phyloP scores from a whole-genome alignment of 2,329 filamentous ascomycete species.

The Cadophora sp. region DNA sequence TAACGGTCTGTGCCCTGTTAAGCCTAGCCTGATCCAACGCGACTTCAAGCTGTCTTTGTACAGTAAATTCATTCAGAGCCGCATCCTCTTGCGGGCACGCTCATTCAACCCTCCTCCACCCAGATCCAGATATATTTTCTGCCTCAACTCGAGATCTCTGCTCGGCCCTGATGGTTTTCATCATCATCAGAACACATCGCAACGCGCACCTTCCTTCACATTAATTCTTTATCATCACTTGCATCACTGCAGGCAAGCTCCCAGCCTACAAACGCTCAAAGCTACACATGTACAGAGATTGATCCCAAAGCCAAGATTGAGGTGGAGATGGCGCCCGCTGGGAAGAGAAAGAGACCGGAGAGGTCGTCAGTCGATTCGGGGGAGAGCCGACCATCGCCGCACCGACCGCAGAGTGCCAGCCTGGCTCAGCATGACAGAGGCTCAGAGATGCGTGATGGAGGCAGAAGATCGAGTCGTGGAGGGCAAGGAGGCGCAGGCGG shows the following conservation, averaged over 20 bases:
- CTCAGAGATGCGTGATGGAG: slow-evolving; percentile 55
- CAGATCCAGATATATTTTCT: neutral
- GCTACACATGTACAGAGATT: slow-evolving; percentile 40
- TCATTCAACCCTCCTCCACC: neutral
- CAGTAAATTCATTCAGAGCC: slow-evolving; percentile 14
- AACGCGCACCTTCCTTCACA: slow-evolving; percentile 15
- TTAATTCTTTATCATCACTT: slow-evolving; percentile 19
- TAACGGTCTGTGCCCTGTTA: slow-evolving; percentile 2
- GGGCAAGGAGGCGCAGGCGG: slow-evolving; percentile 46
- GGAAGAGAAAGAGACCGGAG: slow-evolving; percentile 46
- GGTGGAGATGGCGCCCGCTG: slow-evolving; percentile 42
- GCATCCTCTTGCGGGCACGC: slow-evolving; percentile 7
- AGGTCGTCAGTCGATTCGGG: slow-evolving; percentile 47
- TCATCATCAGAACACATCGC: slow-evolving; percentile 21
- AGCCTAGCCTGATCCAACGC: slow-evolving; percentile 1
- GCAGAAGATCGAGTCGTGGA: slow-evolving; percentile 53
- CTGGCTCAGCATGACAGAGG: slow-evolving; percentile 65
- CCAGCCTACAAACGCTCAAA: slow-evolving; percentile 24
- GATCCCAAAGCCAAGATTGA: slow-evolving; percentile 28
- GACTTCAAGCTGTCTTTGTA: neutral
- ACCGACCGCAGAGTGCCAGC: slow-evolving; percentile 63
- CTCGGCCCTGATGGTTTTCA: slow-evolving; percentile 13
- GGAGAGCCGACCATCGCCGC: slow-evolving; percentile 63
- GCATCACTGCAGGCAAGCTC: slow-evolving; percentile 23
- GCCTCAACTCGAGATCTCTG: neutral